Evolutionary conservation across 306 rosid species (phyloP).

Genomic region (Ammopiptanthus mongolicus): DNA sequence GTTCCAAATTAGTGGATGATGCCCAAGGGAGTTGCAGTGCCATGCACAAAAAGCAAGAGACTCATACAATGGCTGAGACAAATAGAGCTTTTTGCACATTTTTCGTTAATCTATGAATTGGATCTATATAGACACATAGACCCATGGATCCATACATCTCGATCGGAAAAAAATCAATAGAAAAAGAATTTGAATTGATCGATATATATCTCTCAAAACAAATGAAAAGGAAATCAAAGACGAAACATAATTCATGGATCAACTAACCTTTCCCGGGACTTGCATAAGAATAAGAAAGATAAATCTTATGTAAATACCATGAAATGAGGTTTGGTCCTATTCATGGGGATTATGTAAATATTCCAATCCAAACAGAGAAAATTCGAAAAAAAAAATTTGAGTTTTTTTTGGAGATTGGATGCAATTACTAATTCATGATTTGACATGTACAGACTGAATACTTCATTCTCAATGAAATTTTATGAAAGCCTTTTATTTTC

Average conservation of each 20-base stretch:
- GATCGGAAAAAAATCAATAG: too few relatives aligned
- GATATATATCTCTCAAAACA: background rate
- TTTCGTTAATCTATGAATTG: too few relatives aligned
- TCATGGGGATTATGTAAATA: background rate
- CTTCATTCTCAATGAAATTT: too few relatives aligned
- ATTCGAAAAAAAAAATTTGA: background rate
- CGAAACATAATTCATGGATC: background rate
- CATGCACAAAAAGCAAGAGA: background rate
- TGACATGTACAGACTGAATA: too few relatives aligned
- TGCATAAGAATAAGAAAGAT: background rate
- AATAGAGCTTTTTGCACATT: background rate
- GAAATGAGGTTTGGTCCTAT: background rate
- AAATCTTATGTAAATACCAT: background rate
- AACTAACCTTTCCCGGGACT: background rate
- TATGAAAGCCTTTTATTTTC: too few relatives aligned
- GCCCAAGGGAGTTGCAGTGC: background rate
- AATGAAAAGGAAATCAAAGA: background rate
- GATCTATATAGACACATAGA: too few relatives aligned
- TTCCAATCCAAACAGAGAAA: background rate
- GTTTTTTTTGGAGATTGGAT: background rate
- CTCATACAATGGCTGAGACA: background rate
- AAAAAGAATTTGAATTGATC: background rate
- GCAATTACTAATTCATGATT: background rate
- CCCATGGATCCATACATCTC: too few relatives aligned
- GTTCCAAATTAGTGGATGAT: background rate